phyloP scores from a whole-genome alignment of 371 early-diverging fungal species.

The Lichtheimia ramosa region DNA sequence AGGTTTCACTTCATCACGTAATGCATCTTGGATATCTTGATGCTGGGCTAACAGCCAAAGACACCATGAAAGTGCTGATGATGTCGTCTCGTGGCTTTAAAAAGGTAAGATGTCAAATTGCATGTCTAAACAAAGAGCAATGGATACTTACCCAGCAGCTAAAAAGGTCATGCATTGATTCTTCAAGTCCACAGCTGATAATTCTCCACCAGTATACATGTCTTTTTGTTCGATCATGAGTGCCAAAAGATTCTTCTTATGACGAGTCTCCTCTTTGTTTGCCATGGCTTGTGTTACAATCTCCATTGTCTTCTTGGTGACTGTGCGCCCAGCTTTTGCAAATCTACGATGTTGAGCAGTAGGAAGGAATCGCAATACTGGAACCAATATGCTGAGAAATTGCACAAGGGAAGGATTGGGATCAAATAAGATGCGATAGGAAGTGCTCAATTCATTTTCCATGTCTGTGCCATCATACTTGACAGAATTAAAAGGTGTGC shows the following conservation, averaged over 20 bases:
- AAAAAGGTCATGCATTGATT: slow-evolving; percentile 30
- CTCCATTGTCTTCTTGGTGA: not conserved
- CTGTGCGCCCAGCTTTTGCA: slow-evolving; percentile 13
- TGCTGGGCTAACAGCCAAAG: slow-evolving; percentile 51
- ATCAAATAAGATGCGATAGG: slow-evolving; percentile 45
- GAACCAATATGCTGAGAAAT: slow-evolving; percentile 41
- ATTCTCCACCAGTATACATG: slow-evolving; percentile 32
- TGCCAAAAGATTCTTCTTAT: slow-evolving; percentile 23
- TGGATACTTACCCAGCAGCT: slow-evolving; percentile 36
- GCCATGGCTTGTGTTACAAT: too few species aligned
- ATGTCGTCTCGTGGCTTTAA: slow-evolving; percentile 55
- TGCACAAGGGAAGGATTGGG: slow-evolving; percentile 16
- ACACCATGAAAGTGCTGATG: slow-evolving; percentile 55
- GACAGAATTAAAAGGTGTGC: slow-evolving; percentile 23
- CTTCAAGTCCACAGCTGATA: slow-evolving; percentile 27
- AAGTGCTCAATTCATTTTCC: slow-evolving; percentile 40
- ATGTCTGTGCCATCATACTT: slow-evolving; percentile 14
- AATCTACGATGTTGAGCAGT: slow-evolving; percentile 24
- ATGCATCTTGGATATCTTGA: slow-evolving; percentile 41
- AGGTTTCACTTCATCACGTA: slow-evolving; percentile 42
- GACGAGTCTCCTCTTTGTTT: not conserved
- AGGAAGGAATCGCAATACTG: slow-evolving; percentile 36
- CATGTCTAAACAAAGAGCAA: not conserved
- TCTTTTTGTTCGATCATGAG: slow-evolving; percentile 34
- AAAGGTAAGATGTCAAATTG: not conserved